These are phyloP conservation scores for Durusdinium trenchii DNA, from an alignment of 73 alveolate genomes.

Conservation along the genomic window DNA sequence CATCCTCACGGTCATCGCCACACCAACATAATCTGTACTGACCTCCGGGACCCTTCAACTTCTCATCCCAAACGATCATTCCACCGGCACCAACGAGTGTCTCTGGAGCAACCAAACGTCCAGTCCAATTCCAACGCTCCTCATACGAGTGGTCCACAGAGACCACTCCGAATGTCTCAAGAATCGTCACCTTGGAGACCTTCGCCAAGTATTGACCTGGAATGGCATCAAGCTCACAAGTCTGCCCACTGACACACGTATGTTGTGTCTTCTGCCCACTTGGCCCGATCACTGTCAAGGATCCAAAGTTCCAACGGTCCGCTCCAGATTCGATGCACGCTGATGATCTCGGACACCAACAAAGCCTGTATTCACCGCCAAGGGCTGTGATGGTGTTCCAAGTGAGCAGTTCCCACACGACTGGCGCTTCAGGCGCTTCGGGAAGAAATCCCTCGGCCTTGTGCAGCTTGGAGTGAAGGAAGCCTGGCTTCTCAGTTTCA, in stretches of 20 bases:
- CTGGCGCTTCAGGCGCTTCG: not conserved
- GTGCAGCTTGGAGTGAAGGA: not conserved
- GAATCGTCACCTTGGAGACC: not conserved
- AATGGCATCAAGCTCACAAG: slow-evolving; percentile 14
- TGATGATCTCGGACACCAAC: not conserved
- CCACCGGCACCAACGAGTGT: slow-evolving; percentile 4
- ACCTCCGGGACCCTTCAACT: not conserved
- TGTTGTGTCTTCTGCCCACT: not conserved
- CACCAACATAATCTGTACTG: not conserved
- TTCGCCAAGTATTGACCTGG: not conserved
- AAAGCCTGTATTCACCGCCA: slow-evolving; percentile 1
- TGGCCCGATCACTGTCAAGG: slow-evolving; percentile 13
- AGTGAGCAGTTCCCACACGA: not conserved
- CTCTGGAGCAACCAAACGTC: not conserved
- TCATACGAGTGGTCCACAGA: too few species aligned
- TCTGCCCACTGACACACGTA: slow-evolving; percentile 52
- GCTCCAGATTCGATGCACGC: not conserved
- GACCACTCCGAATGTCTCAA: not conserved
- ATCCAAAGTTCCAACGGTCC: not conserved
- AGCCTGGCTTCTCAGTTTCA: not conserved
- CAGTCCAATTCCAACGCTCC: not conserved
- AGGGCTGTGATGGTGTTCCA: not conserved
- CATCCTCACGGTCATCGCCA: not conserved
- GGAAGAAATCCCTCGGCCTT: not conserved
- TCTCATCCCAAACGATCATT: not conserved